Base-by-base conservation (phyloP, 2,329 filamentous ascomycete species). In the Chaetomium sp. region DNA sequence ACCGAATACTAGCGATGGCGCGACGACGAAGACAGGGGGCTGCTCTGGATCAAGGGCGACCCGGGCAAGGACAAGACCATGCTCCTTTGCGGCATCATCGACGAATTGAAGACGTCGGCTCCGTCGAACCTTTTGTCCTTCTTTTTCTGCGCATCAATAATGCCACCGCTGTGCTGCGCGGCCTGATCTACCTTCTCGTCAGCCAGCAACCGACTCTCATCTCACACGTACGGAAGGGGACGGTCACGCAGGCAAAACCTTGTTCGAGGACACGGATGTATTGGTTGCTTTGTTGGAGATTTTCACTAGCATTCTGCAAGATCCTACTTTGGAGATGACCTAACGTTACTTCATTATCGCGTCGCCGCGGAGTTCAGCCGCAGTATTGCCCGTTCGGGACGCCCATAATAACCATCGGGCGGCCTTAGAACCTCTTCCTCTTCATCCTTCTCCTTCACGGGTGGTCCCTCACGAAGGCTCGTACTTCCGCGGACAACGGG, bases 51-150 rank as follows among this genome's bases (percentile, higher is more conserved):
- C 21, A 66, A 62, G 33, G 68, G 68, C 23, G 63, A 70, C 16
- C 65, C 78, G 0, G 78, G 79, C 2, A 81, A 78, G 42, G 79
- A 79, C 3, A 82, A 81, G 68, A 81, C 78, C 0, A 81, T 81
- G 77, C 66, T 80, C 0, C 58, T 81, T 0, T 77, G 74, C 16
- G 76, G 77, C 3, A 76, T 80, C 42, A 74, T 80, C 49, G 59
- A 78, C 64, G 70, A 79, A 35, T 65, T 78, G 16, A 13, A 57
- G 27, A 54, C 27, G 51, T n/a, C n/a, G 7, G 29, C 33, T 9
- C 51, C 25, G 29, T 54, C 25, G 51, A 9, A 54, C 31, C n/a
- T 23, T 70, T 12, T n/a, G n/a, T 65, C 62, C 27, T 77, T 68
- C 63, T 78, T 76, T 61, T 75, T 78, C 68, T 78, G 73, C 51